Base-by-base conservation (phyloP, 192 early-diverging fungal species). In the Lobosporangium transversale region DNA sequence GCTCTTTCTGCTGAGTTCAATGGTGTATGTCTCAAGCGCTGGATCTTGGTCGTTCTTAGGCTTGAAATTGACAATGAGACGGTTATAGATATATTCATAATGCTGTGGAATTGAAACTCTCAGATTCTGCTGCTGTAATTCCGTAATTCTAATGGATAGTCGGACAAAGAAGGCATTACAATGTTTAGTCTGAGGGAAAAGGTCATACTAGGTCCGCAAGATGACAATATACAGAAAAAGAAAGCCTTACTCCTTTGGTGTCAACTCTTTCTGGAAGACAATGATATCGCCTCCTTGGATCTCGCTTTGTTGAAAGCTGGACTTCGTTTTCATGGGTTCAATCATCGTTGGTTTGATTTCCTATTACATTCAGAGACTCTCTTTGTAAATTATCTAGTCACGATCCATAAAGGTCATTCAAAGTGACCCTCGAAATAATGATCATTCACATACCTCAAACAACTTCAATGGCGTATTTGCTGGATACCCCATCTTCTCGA, bases 331-430 rank as follows among this genome's bases (percentile, higher is more conserved):
- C 81, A 94, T 88, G 27, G 67, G 62, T 44, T 98, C 95, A 50
- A 99, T 92, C 92, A 97, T 90, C 9, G 83, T 86, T 0, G 97
- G 95, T 83, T 97, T 97, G 62, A 99, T 89, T 81, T 99, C 97
- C 85, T 94, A 66, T 2, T 59, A 56, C 9, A 30, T 10, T 27
- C 10, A 58, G 6, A 12, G 29, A 20, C n/a, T n/a, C n/a, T n/a
- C n/a, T n/a, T n/a, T n/a, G n/a, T n/a, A n/a, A n/a, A n/a, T n/a
- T n/a, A n/a, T n/a, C n/a, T n/a, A n/a, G n/a, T n/a, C n/a, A n/a
- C n/a, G n/a, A n/a, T n/a, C n/a, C n/a, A n/a, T n/a, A n/a, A n/a
- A n/a, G n/a, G n/a, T n/a, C n/a, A n/a, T n/a, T n/a, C n/a, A n/a
- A n/a, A n/a, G n/a, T n/a, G n/a, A n/a, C n/a, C n/a, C n/a, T n/a